phyloP scores from a whole-genome alignment of 352 stramenopile genomes.

The Aphanomyces stellatus region DNA sequence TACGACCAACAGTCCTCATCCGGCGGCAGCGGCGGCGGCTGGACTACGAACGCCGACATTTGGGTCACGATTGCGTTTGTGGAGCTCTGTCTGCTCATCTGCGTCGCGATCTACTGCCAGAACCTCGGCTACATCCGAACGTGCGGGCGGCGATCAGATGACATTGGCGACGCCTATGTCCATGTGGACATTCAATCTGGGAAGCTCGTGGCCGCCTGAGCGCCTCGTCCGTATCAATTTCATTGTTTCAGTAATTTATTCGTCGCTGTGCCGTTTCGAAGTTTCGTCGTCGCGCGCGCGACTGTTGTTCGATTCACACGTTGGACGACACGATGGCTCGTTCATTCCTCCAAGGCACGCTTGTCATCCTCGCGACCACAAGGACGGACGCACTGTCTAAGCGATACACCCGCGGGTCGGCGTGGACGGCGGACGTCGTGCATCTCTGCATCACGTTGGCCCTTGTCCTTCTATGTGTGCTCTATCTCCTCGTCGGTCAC shows the following conservation, averaged over 20 bases:
- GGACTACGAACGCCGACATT: not conserved
- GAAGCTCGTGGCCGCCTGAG: not conserved
- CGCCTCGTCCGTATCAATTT: too few species aligned
- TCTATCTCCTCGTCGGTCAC: not conserved
- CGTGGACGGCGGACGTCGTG: not conserved
- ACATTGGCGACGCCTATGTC: not conserved
- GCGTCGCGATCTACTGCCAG: not conserved
- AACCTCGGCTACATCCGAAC: not conserved
- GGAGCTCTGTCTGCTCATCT: not conserved
- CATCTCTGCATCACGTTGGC: not conserved
- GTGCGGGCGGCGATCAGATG: not conserved
- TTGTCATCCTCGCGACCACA: not conserved
- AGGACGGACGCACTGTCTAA: not conserved
- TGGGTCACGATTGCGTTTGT: not conserved
- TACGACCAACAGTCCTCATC: too few species aligned
- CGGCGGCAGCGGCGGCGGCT: not conserved
- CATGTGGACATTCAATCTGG: not conserved
- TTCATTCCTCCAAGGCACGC: not conserved
- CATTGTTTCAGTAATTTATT: too few species aligned
- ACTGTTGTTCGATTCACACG: not conserved
- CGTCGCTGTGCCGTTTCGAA: too few species aligned
- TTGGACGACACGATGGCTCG: not conserved
- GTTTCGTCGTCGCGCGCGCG: too few species aligned
- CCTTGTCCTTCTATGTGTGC: not conserved
- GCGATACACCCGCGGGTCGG: not conserved